Evolutionary conservation across 495 filamentous ascomycete species (phyloP).

Genomic region (Penicillium ucsense): DNA sequence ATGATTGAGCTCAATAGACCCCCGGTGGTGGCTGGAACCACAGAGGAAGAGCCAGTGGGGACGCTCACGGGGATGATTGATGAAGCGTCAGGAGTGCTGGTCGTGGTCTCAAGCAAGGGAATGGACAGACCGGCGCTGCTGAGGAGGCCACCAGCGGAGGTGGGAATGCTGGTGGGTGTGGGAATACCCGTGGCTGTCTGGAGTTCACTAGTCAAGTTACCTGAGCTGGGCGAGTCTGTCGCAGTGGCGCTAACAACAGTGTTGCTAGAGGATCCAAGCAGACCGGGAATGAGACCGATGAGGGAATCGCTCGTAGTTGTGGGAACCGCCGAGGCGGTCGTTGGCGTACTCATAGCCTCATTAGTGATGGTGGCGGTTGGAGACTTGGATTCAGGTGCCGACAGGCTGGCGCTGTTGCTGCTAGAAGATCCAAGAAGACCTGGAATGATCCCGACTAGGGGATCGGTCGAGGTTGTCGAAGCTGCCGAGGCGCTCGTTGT

Average conservation of each 20-base stretch:
- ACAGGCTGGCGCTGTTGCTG: neutral
- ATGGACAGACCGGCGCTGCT: neutral
- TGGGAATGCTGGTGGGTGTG: neutral
- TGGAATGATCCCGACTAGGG: neutral
- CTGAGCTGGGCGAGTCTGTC: neutral
- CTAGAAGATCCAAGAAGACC: conserved; percentile 1
- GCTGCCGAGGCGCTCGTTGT: too few species aligned
- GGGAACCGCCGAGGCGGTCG: neutral
- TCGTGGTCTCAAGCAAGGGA: neutral
- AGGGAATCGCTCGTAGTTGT: neutral
- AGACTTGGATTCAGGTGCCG: too few species aligned
- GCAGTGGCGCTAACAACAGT: neutral
- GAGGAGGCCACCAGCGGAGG: conserved; percentile 1
- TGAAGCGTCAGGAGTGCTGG: conserved; percentile 1
- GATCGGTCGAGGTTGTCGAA: neutral
- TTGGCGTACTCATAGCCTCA: too few species aligned
- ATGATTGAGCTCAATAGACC: conserved; percentile 4
- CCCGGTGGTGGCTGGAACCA: conserved; percentile 4
- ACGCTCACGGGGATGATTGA: conserved; percentile 20
- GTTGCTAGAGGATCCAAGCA: conserved; percentile 1
- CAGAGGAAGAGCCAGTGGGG: conserved; percentile 11
- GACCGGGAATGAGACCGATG: neutral
- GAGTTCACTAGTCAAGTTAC: neutral
- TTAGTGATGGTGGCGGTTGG: too few species aligned
- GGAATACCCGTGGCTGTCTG: neutral